phyloP scores from a whole-genome alignment of 805 yeast species.

The Candida sonorensis region DNA sequence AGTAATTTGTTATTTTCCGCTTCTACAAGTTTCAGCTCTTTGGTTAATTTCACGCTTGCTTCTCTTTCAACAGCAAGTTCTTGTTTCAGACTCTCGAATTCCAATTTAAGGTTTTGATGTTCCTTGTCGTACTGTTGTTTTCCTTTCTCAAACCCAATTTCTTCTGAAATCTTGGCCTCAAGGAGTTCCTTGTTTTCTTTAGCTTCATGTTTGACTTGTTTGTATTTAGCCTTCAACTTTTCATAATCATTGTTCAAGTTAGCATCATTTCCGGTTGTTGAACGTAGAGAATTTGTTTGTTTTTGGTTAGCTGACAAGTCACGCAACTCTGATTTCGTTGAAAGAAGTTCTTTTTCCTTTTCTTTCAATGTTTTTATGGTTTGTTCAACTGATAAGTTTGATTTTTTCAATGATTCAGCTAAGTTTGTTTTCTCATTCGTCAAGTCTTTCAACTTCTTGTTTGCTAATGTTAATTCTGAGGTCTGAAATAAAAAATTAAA shows the following conservation, averaged over 20 bases:
- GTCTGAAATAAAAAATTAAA: too few species aligned
- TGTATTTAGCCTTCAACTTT: constrained; percentile 23
- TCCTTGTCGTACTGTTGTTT: constrained; percentile 36
- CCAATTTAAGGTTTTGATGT: too few species aligned
- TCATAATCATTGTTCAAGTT: constrained; percentile 23
- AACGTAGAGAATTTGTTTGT: too few species aligned
- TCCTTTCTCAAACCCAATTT: constrained; percentile 37
- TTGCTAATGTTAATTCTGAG: too few species aligned
- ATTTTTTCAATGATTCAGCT: constrained; percentile 30
- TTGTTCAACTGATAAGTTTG: constrained; percentile 31
- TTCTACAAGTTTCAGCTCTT: constrained; percentile 23
- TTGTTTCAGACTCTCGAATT: constrained; percentile 22
- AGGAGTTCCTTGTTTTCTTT: constrained; percentile 34
- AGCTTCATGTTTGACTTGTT: constrained; percentile 40
- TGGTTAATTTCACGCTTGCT: constrained; percentile 16
- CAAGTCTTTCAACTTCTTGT: constrained; percentile 21
- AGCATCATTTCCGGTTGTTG: not conserved
- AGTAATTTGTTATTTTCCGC: constrained; percentile 28
- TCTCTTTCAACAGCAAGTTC: constrained; percentile 25
- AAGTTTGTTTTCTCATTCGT: constrained; percentile 39
- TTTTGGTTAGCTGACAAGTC: too few species aligned
- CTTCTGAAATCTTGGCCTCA: constrained; percentile 36
- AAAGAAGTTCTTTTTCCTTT: too few species aligned
- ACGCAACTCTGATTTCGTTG: constrained; percentile 27
- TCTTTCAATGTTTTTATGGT: constrained; percentile 28